Evolutionary conservation across 257 asterid genomes (phyloP), one percentile per base, ranked within the genome.

Genomic region (Leptodermis oblonga): DNA sequence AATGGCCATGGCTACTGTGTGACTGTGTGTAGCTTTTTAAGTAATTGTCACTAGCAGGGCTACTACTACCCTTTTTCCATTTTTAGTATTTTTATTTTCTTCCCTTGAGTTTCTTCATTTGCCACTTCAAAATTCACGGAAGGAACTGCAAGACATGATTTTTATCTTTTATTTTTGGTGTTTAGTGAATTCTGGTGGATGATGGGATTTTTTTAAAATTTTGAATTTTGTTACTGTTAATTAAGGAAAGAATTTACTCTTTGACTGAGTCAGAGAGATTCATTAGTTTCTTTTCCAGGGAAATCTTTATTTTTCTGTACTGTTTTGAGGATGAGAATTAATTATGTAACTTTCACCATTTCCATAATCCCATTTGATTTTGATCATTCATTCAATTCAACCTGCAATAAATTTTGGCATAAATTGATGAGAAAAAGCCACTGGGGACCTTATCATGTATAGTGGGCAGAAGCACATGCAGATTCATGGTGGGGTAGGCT

Each of bases 391-490:
- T n/a, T n/a, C n/a, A n/a, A n/a, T n/a, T n/a, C n/a, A n/a, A n/a
- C n/a, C 28, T 65, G 58, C 43, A 28, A 45, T 28, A 15, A 46
- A 45, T 45, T 65, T 8, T 5, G 7, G 65, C 18, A 33, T 59
- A 30, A n/a, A 4, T 56, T 31, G 42, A 56, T 56, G 63, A 56
- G n/a, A 59, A 31, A 12, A 45, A 49, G 56, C 34, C 53, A 43
- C 36, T 26, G 20, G 59, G 43, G 25, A 46, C 30, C 25, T 33
- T 20, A 3, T 30, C 59, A 20, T 7, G 59, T 6, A 51, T 6
- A 51, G 69, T 46, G 15, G 69, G 54, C 58, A 65, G 59, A 4
- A 26, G 70, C 70, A 46, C 59, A 65, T 65, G 70, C 42, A 45
- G 14, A 28, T 59, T 15, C 3, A 33, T 59, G 65, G 65, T 59